Percentiles rank a stretch among this genome's conserved stretches.
Evolutionary conservation across 441 rosid genomes (phyloP).

Genomic region (Erodium trifolium): DNA sequence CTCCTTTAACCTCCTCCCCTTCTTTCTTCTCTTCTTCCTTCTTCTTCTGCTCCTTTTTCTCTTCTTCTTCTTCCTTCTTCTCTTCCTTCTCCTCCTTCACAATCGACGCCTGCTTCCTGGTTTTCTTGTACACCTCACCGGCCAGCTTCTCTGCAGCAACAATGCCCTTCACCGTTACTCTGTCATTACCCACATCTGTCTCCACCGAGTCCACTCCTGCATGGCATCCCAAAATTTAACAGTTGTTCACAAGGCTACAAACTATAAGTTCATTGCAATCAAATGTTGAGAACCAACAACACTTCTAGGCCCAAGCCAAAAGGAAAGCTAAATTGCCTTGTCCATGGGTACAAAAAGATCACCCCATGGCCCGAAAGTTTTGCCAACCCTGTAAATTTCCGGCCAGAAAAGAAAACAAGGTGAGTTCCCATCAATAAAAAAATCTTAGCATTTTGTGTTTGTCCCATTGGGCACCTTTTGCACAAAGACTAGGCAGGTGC

Average conservation of each 20-base stretch:
- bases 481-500: neutral
- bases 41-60: conserved; percentile 22
- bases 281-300: too few species aligned
- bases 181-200: conserved; percentile 27
- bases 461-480: neutral
- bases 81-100: conserved; percentile 33
- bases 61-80: conserved; percentile 24
- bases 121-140: conserved; percentile 26
- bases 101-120: conserved; percentile 33
- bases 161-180: conserved; percentile 30
- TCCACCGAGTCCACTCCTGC: conserved; percentile 38
- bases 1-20: conserved; percentile 11
- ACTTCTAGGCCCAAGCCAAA: too few species aligned
- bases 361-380: neutral
- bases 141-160: conserved; percentile 32
- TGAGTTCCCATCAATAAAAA: neutral
- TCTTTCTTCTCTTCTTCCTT: conserved; percentile 21
- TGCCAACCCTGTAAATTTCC: neutral
- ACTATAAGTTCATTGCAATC: neutral
- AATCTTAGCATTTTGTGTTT: conserved; percentile 1
- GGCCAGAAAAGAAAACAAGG: neutral
- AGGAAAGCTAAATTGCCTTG: neutral
- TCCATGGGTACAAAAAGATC: neutral
- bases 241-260: neutral
- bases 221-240: neutral